phyloP scores from a whole-genome alignment of 768 basidiomycete genomes.

The Tricholoma furcatifolium region DNA sequence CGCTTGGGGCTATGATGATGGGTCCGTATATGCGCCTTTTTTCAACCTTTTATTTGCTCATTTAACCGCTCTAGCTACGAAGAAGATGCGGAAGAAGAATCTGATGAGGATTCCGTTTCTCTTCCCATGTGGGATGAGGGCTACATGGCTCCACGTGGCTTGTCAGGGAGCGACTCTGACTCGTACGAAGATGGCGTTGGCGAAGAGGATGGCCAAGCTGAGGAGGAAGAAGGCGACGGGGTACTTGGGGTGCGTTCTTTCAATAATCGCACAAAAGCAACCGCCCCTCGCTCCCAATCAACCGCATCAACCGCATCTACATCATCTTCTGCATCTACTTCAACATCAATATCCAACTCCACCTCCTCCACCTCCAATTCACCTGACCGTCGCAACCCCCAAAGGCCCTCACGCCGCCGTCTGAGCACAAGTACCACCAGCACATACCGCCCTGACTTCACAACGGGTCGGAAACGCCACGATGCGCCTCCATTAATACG shows the following conservation, averaged over 20 bases:
- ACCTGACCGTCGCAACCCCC: conserved; percentile 12
- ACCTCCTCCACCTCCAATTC: conserved; percentile 24
- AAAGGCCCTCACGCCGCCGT: conserved; percentile 17
- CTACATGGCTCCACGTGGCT: conserved; percentile 21
- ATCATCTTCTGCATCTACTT: conserved; percentile 35
- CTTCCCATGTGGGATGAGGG: conserved; percentile 23
- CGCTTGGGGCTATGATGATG: conserved; percentile 55
- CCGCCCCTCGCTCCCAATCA: conserved; percentile 39
- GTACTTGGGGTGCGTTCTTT: conserved; percentile 63
- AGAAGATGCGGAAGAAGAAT: conserved; percentile 60
- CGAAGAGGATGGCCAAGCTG: conserved; percentile 28
- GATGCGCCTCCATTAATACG: conserved; percentile 27
- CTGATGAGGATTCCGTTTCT: conserved; percentile 41
- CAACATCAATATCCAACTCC: conserved; percentile 24
- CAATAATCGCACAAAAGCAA: conserved; percentile 13
- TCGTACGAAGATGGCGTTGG: conserved; percentile 30
- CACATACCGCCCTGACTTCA: conserved; percentile 23
- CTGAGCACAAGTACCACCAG: conserved; percentile 20
- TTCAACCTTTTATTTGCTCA: conserved; percentile 5
- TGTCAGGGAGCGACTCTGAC: conserved; percentile 40
- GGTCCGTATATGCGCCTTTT: conserved; percentile 40
- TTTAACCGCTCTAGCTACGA: conserved; percentile 48
- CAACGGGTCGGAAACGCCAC: conserved; percentile 23
- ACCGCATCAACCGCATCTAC: conserved; percentile 44
- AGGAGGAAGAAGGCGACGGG: conserved; percentile 40